Conservation (phyloP, 768 basidiomycete species). For the Boletus huronensis region DNA sequence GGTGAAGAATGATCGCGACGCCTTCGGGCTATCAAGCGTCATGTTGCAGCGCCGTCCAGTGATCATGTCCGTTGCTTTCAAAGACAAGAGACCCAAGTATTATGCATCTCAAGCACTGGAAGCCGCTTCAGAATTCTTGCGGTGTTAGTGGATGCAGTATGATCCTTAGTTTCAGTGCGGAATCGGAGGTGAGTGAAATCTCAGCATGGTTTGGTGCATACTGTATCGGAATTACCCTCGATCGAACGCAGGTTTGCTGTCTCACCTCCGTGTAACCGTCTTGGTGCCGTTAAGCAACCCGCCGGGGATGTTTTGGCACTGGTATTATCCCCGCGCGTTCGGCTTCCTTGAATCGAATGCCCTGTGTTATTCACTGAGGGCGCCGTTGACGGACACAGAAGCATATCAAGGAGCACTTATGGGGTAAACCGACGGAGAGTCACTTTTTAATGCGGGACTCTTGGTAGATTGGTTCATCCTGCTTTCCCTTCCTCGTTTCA, state of each 20-base stretch:
- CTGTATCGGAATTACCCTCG: neutral
- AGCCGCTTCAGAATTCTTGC: neutral
- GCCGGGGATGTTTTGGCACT: constrained; percentile 1
- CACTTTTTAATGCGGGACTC: constrained; percentile 12
- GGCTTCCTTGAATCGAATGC: constrained; percentile 16
- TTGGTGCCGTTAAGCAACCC: constrained; percentile 19
- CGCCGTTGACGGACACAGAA: constrained; percentile 16
- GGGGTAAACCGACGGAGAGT: constrained; percentile 1
- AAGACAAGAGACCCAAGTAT: neutral
- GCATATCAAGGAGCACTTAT: neutral
- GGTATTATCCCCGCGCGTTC: constrained; percentile 13
- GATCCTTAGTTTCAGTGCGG: neutral
- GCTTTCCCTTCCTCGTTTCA: neutral
- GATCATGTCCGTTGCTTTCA: neutral
- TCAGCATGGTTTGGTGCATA: neutral
- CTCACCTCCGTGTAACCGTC: constrained; percentile 12
- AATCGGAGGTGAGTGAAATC: neutral
- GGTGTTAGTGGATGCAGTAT: neutral
- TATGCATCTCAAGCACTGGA: neutral
- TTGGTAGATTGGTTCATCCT: neutral
- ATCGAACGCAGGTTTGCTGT: constrained; percentile 5
- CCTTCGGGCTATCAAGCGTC: constrained; percentile 13
- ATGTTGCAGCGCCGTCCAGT: neutral
- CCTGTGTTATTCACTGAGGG: neutral
- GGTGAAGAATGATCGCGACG: constrained; percentile 14